Evolutionary conservation across 1,139 yeast species (phyloP).

Genomic region (Ashbya aceris): DNA sequence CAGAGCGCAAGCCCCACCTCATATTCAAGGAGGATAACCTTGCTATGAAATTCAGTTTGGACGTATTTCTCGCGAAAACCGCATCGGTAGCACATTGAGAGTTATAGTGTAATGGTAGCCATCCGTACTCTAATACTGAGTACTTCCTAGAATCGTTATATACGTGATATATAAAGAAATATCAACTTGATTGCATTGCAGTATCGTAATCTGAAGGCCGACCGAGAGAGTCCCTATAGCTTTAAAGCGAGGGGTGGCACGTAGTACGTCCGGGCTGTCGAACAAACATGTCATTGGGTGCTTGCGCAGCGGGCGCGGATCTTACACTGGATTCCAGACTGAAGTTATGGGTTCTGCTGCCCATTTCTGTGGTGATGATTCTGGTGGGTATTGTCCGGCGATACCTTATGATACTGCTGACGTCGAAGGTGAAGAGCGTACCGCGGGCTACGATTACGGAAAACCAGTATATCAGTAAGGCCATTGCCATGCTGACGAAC

Average conservation of each 20-base stretch:
- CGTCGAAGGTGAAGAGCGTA: conserved; percentile 49
- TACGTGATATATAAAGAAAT: no score
- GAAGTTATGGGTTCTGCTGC: conserved; percentile 83
- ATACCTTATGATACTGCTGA: conserved; percentile 51
- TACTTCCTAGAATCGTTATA: no score
- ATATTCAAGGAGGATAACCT: conserved; percentile 43
- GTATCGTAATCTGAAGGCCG: no score
- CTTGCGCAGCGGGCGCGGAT: conserved; percentile 23
- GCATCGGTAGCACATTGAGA: no score
- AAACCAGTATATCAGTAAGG: conserved; percentile 45
- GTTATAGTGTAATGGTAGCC: no score
- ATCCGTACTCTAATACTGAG: no score
- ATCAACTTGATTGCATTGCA: no score
- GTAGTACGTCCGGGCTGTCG: no score
- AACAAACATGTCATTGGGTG: no score
- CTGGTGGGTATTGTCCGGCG: conserved; percentile 78
- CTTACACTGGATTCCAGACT: conserved; percentile 69
- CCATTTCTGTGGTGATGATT: conserved; percentile 85
- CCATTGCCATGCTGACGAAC: conserved; percentile 45
- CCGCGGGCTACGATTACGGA: conserved; percentile 51
- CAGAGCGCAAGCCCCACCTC: conserved; percentile 63
- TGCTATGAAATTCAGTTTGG: conserved; percentile 14
- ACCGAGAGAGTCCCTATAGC: no score
- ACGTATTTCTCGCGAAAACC: conserved; percentile 3
- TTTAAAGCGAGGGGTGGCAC: no score